phyloP scores from a whole-genome alignment of 495 filamentous ascomycete genomes.

The Daldinia decipiens region DNA sequence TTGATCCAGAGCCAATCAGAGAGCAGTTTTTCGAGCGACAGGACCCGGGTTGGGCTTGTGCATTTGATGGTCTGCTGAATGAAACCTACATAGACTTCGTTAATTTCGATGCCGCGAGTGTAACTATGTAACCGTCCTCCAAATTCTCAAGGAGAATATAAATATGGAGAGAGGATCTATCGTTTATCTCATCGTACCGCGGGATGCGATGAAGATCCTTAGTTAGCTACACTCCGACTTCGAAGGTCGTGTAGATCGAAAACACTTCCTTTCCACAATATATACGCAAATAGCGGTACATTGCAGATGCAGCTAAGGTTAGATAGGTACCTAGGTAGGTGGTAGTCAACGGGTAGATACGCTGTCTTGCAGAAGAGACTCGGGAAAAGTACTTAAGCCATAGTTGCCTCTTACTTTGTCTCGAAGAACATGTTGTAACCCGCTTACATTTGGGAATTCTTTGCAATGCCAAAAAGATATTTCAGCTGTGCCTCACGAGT shows the following conservation, averaged over 20 bases:
- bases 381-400: neutral
- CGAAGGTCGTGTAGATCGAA: neutral
- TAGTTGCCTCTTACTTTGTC: neutral
- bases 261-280: neutral
- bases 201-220: constrained; percentile 5
- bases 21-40: constrained; percentile 25
- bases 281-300: neutral
- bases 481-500: neutral
- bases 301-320: neutral
- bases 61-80: constrained; percentile 34
- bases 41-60: constrained; percentile 31
- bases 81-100: constrained; percentile 29
- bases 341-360: neutral
- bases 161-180: constrained; percentile 11
- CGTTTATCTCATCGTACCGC: constrained; percentile 5
- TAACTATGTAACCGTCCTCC: constrained; percentile 1
- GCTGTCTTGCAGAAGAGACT: neutral
- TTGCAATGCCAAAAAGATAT: neutral
- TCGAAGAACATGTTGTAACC: neutral
- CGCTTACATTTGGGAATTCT: neutral
- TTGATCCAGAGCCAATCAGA: constrained; percentile 35
- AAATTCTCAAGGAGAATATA: constrained; percentile 13
- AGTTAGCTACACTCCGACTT: neutral
- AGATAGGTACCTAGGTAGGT: neutral
- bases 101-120: constrained; percentile 1